Conservation (phyloP, 1,284 basidiomycete species). For the Schizophyllum amplum region DNA sequence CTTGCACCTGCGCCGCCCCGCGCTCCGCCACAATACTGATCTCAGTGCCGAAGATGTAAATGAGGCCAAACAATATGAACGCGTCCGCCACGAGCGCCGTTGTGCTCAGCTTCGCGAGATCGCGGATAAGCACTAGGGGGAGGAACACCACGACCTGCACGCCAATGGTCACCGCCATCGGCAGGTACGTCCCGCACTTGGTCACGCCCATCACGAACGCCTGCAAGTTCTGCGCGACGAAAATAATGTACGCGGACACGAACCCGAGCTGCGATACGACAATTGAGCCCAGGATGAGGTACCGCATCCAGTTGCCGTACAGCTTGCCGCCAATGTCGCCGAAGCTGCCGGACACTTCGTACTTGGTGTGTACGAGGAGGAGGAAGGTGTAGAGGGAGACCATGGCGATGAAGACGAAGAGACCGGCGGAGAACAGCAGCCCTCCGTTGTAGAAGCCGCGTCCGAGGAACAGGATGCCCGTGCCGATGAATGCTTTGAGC, state of each 20-base stretch:
- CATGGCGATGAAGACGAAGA: constrained; percentile 76
- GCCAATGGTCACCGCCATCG: constrained; percentile 77
- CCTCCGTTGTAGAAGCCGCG: constrained; percentile 91
- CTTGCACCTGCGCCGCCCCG: constrained; percentile 76
- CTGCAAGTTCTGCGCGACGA: constrained; percentile 89
- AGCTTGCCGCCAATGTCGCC: constrained; percentile 94
- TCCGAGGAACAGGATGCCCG: constrained; percentile 92
- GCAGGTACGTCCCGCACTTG: constrained; percentile 64
- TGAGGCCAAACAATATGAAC: constrained; percentile 87
- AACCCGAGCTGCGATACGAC: constrained; percentile 88
- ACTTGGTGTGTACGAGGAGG: constrained; percentile 83
- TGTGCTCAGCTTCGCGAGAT: constrained; percentile 87
- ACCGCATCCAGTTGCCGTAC: constrained; percentile 92
- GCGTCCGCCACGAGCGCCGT: constrained; percentile 92
- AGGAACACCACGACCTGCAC: constrained; percentile 83
- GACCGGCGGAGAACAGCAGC: constrained; percentile 80
- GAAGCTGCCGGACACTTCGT: constrained; percentile 87
- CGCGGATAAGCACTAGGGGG: constrained; percentile 79
- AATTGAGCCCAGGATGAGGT: constrained; percentile 84
- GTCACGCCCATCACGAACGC: constrained; percentile 85
- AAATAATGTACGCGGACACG: constrained; percentile 89
- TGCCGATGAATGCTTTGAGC: constrained; percentile 94
- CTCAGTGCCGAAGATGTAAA: constrained; percentile 85
- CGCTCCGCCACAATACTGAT: constrained; percentile 52
- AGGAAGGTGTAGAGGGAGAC: constrained; percentile 95